phyloP scores from a whole-genome alignment of 805 yeast species.

The Wickerhamiella bombiphila region DNA sequence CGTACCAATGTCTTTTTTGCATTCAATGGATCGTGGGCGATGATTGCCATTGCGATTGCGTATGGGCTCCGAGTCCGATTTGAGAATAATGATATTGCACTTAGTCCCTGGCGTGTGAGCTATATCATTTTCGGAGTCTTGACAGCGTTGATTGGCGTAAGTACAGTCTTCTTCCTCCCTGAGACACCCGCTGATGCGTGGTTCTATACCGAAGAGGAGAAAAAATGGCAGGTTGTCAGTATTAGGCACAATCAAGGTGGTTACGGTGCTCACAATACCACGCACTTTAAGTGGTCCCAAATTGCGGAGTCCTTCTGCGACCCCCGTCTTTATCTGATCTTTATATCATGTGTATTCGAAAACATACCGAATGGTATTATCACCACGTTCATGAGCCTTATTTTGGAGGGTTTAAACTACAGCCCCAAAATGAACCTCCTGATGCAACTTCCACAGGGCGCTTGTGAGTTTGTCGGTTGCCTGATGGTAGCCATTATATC shows the following conservation, averaged over 20 bases:
- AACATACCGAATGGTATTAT: slow-evolving; percentile 43
- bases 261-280: slow-evolving; percentile 31
- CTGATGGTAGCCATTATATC: slow-evolving; percentile 7
- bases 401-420: slow-evolving; percentile 32
- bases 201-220: slow-evolving; percentile 30
- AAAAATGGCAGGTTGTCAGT: slow-evolving; percentile 34
- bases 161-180: slow-evolving; percentile 38
- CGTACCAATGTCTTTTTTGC: slow-evolving; percentile 31
- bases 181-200: slow-evolving; percentile 33
- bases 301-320: slow-evolving; percentile 38
- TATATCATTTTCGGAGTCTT: slow-evolving; percentile 47
- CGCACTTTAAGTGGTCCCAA: slow-evolving; percentile 39
- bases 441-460: slow-evolving; percentile 32
- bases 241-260: slow-evolving; percentile 39
- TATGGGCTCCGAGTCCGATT: slow-evolving; percentile 13
- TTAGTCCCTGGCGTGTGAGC: slow-evolving; percentile 45
- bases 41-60: slow-evolving; percentile 16
- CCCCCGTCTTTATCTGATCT: slow-evolving; percentile 34
- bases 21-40: slow-evolving; percentile 20
- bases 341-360: slow-evolving; percentile 28
- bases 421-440: slow-evolving; percentile 27
- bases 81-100: slow-evolving; percentile 6
- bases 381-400: slow-evolving; percentile 33
- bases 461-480: slow-evolving; percentile 24
- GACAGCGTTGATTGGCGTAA: slow-evolving; percentile 37